Base-by-base conservation (phyloP, 768 basidiomycete species). In the Calocera cornea region DNA sequence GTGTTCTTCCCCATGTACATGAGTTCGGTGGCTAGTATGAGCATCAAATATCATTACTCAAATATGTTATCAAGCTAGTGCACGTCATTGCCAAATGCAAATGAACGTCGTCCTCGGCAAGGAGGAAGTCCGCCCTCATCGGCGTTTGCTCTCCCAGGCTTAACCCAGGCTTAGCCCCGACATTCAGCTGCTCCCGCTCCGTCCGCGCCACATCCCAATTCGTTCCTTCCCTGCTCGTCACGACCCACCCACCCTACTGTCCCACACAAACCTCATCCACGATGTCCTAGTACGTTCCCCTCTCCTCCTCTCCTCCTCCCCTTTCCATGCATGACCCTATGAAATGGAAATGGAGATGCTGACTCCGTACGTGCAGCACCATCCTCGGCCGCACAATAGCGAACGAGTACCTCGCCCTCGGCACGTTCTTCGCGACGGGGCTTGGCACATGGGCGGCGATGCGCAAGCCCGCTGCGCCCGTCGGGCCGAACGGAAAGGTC, bases 311-410 rank as follows among this genome's bases (percentile, higher is more conserved):
- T 7, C 36, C 31, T 12, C 64, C n/a, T 40, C n/a, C 36, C 34
- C 41, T 24, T 19, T 47, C 19, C 44, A 47, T 7, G 11, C 10
- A 41, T 27, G 11, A n/a, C 10, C 31, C 64, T 10, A 17, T 16
- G 38, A 24, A 40, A n/a, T n/a, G n/a, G n/a, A n/a, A n/a, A n/a
- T n/a, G n/a, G n/a, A n/a, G n/a, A 24, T 5, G 33, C 63, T 64
- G 16, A 34, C 31, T 33, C 19, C 14, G 14, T 31, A 63, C 17
- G 40, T 63, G 41, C 74, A 92, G 90, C 82, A 79, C 83, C 69
- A 87, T 92, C 73, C 75, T 90, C 70, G 90, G 90, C 76, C 88
- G 90, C 71, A 83, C 82, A 75, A 81, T 92, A 73, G 89, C 88
- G 80, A 87, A 85, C 75, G 88, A 92, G 80, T 86, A 89, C 80